A percentile compares a stretch with the other conserved stretches of the same genome.
phyloP scores from a whole-genome alignment of 495 filamentous ascomycete genomes.

The Neurospora cerealis region DNA sequence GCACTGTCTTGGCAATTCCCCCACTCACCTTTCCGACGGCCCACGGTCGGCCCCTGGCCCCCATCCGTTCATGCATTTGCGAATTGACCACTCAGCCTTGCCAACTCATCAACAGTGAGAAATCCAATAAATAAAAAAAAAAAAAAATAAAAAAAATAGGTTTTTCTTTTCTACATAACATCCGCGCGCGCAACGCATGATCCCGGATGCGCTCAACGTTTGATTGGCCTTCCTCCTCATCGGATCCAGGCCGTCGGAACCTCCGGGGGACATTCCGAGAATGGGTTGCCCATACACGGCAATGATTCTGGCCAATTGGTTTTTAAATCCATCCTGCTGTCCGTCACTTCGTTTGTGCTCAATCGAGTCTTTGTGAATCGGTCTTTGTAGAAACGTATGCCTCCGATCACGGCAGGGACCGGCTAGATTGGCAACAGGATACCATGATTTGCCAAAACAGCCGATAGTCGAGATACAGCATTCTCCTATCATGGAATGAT shows the following conservation, averaged over 20 bases:
- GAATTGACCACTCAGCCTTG: not conserved
- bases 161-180: not conserved
- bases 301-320: not conserved
- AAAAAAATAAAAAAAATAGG: not conserved
- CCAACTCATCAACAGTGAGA: not conserved
- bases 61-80: not conserved
- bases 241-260: not conserved
- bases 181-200: not conserved
- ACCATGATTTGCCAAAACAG: not conserved
- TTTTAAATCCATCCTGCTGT: not conserved
- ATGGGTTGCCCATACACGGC: not conserved
- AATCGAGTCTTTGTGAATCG: not conserved
- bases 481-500: not conserved
- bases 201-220: not conserved
- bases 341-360: not conserved
- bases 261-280: not conserved
- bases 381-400: not conserved
- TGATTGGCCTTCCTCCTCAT: not conserved
- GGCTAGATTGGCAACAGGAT: not conserved
- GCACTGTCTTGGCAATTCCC: not conserved
- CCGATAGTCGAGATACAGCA: not conserved
- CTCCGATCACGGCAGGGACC: too few species aligned
- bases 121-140: not conserved
- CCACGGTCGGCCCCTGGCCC: not conserved
- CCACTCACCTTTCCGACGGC: not conserved